These are phyloP conservation scores for Aspergillus sp. DNA, from an alignment of 2,329 filamentous ascomycete genomes.

Conservation along the genomic window DNA sequence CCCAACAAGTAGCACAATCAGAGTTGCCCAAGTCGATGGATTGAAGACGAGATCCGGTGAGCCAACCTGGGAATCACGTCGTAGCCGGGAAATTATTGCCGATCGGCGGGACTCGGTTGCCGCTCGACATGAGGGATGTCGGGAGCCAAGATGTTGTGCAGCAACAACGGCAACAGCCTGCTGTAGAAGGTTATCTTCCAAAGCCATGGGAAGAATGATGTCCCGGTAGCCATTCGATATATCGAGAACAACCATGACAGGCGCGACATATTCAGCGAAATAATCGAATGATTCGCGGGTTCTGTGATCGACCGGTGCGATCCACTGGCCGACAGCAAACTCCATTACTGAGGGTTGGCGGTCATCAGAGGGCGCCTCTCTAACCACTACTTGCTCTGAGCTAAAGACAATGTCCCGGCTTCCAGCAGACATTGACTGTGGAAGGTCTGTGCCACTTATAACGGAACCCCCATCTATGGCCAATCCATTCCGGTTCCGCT, in stretches of 20 bases:
- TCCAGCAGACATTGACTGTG: neutral
- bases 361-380: neutral
- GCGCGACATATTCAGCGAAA: slow-evolving; percentile 30
- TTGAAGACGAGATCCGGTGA: slow-evolving; percentile 20
- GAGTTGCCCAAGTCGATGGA: slow-evolving; percentile 21
- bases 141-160: slow-evolving; percentile 24
- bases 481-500: neutral
- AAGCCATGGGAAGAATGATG: slow-evolving; percentile 31
- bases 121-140: slow-evolving; percentile 10
- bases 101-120: slow-evolving; percentile 20
- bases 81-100: slow-evolving; percentile 20
- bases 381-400: neutral
- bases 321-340: slow-evolving; percentile 12
- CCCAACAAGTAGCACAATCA: slow-evolving; percentile 27
- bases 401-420: neutral
- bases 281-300: slow-evolving; percentile 21
- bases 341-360: neutral
- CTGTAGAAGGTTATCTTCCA: slow-evolving; percentile 25
- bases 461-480: neutral
- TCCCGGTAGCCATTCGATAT: slow-evolving; percentile 33
- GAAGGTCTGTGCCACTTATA: no score
- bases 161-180: slow-evolving; percentile 27
- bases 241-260: slow-evolving; percentile 34
- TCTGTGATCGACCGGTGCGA: slow-evolving; percentile 14
- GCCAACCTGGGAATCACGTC: slow-evolving; percentile 15